Percentiles rank a stretch among this genome's conserved stretches.
Conservation (phyloP, 2,329 filamentous ascomycete species). For the Truncatella angustata region DNA sequence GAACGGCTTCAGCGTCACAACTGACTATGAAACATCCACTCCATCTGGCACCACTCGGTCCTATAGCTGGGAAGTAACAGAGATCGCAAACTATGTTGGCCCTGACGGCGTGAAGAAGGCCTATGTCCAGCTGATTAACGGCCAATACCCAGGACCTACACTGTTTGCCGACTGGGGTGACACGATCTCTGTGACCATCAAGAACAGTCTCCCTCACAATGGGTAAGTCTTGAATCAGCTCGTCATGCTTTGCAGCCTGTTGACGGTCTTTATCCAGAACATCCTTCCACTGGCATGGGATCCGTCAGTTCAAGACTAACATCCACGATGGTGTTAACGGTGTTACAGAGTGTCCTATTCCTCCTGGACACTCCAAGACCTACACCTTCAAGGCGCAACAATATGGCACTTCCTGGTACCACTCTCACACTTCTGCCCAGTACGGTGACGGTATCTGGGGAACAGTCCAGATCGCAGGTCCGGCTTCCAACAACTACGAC, state of each 20-base stretch:
- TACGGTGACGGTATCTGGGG: conserved; percentile 53
- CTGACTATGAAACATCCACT: conserved; percentile 22
- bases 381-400: conserved; percentile 35
- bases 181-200: conserved; percentile 61
- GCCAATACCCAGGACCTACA: conserved; percentile 64
- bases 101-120: conserved; percentile 22
- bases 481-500: conserved; percentile 48
- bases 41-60: conserved; percentile 15
- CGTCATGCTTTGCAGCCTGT: not conserved
- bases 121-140: conserved; percentile 60
- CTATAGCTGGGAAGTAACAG: conserved; percentile 21
- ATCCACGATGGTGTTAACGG: conserved; percentile 44
- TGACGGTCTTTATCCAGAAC: conserved; percentile 19
- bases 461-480: conserved; percentile 48
- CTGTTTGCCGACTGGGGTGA: conserved; percentile 66
- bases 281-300: conserved; percentile 47
- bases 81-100: conserved; percentile 21
- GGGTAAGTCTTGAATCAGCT: conserved; percentile 43
- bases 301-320: conserved; percentile 41
- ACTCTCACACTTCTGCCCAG: conserved; percentile 46
- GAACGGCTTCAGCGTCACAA: conserved; percentile 22
- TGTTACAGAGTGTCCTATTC: conserved; percentile 41
- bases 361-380: conserved; percentile 29
- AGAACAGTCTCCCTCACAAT: conserved; percentile 60
- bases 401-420: conserved; percentile 34